Evolutionary conservation across 352 stramenopile species (phyloP), one percentile per base, ranked within the genome.

Genomic region (Globisporangium emineosum): DNA sequence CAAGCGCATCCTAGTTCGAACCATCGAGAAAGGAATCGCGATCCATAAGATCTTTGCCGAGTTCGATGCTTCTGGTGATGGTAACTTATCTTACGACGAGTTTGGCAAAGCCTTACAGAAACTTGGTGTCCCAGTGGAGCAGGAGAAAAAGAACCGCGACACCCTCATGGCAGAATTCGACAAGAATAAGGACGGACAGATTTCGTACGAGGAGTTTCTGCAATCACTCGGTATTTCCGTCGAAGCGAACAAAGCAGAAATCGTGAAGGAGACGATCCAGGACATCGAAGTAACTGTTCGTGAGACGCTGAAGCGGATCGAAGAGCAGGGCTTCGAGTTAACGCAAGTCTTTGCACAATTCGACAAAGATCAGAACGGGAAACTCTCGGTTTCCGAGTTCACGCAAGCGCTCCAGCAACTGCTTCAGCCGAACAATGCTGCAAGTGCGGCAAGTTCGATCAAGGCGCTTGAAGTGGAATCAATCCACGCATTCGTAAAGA

Each of bases 181-280:
- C 42, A 65, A 63, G 40, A 71, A 94, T 53, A 67, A 72, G 19
- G 75, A 94, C 51, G 85, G 82, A 0, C 70, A 58, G 2, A 82
- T 97, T 21, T 91, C 88, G 10, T 90, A 96, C 61, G 60, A 71
- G 1, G 90, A 97, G 53, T 96, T 97, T 53, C 69, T 93, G 9
- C 57, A 71, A 27, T 81, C 75, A 2, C 54, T 93, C n/a, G 76
- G 76, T 2, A 75, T 89, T 15, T 70, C 72, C 1, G 6, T 85
- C 7, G 67, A 81, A 58, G 49, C 71, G 27, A 85, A 85, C 64
- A 77, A 78, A 51, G 54, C 69, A 15, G 78, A 90, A 37, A 69
- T 80, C 17, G 58, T 89, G 1, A 45, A 74, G 10, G 64, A 71
- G 29, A 87, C 67, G 0, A 62, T 72, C 1, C 69, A 86, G 17